Evolutionary conservation across 106 monocot genomes (phyloP), one percentile per base, ranked within the genome.

Genomic region (Triglochin maritima): DNA sequence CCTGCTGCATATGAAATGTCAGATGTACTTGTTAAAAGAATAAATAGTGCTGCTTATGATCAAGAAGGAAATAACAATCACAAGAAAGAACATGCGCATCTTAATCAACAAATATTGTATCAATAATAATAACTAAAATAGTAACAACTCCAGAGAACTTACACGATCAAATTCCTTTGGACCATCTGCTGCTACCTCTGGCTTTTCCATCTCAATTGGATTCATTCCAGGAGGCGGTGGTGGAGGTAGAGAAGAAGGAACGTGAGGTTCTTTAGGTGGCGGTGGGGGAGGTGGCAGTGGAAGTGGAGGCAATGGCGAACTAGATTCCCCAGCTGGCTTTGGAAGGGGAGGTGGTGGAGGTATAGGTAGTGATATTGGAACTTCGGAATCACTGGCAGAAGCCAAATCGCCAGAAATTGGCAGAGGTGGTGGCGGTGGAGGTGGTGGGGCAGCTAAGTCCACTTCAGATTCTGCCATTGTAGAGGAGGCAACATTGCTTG

Each of bases 341-440:
- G 81, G 85, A 9, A 62, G 50, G 4, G 75, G 81, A 56, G 90
- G 81, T 56, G 77, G 79, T 0, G 85, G 89, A 65, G 86, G 87
- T 49, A 88, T 65, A 72, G 83, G 76, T 49, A 85, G 46, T 45
- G 89, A 77, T 63, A 69, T 7, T 67, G 80, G 76, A 45, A 64
- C 46, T 68, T 68, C 62, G 14, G 79, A 67, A 54, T 85, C 82
- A 47, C 75, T 78, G 59, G 41, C 69, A 68, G 81, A 56, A 62
- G 57, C 17, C 7, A 49, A 60, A 63, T 81, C 76, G 75, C 15
- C 64, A 52, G 86, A 75, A 5, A 56, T 72, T 42, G 81, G 78
- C 65, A 80, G 64, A 41, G 72, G 83, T 46, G 84, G 93, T 1
- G 89, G 86, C 48, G 89, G 89, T 47, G 89, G 94, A 15, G 87